Base-by-base conservation (phyloP, 495 filamentous ascomycete species). In the Viridothelium virens region DNA sequence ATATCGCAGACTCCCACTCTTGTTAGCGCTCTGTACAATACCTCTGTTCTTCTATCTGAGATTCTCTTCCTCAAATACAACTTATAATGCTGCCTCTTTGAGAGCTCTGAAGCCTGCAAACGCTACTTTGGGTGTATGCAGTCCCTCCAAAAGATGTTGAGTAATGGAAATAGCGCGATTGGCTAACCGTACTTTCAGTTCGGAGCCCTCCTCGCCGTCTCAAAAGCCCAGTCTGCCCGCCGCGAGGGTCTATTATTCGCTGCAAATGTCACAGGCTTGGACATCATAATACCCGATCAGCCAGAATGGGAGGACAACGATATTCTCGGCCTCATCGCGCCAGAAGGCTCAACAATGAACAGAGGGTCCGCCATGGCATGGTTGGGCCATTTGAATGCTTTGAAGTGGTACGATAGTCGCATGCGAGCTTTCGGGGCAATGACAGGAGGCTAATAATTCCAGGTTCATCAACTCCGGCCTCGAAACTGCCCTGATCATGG, bases 401-500 rank as follows among this genome's bases (percentile, higher is more conserved):
- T 75, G 39, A 68, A 39, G 63, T 75, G 74, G 74, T 71, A 65
- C 14, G 64, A 25, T 36, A 31, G 11, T 62, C 14, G 33, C 36
- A 11, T 7, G 10, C 12, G 38, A 62, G 11, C 6, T 62, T 39
- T 25, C 9, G 33, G 53, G 33, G 53, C 9, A 5, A 33, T 38
- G 38, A 62, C 47, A 36, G 38, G 63, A 62, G 61, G n/a, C n/a
- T n/a, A n/a, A n/a, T n/a, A n/a, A n/a, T n/a, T n/a, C n/a, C 64
- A 74, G 72, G 72, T 76, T 79, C 66, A 67, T 80, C 38, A 72
- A 76, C 34, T 76, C 77, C n/a, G 73, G 72, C 18, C 65, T 79
- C 10, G 75, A 79, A 61, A 81, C 79, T 1, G 77, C 75, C 0
- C 68, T 82, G 38, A 77, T 82, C 47, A 69, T 82, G 44, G 79